Evolutionary conservation across 73 alveolate species (phyloP).

Genomic region (Tetrahymena thermophila): DNA sequence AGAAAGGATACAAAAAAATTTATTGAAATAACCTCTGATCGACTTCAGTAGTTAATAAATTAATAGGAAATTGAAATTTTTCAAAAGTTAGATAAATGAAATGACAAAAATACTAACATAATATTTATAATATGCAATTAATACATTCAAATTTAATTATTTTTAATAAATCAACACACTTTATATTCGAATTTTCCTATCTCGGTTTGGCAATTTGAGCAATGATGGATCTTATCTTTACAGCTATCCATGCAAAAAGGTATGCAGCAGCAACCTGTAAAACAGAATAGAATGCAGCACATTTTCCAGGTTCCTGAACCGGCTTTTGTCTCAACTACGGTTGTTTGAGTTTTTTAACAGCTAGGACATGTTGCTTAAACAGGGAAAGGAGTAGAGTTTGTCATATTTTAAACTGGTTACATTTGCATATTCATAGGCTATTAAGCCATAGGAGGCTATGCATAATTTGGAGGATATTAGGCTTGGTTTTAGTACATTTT

Average conservation of each 20-base stretch:
- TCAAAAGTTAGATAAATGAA: too few species aligned
- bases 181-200: background rate
- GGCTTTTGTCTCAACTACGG: background rate
- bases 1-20: too few species aligned
- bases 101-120: too few species aligned
- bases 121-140: too few species aligned
- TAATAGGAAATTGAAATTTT: too few species aligned
- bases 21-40: too few species aligned
- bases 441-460: background rate
- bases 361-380: background rate
- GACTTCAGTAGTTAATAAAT: too few species aligned
- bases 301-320: background rate
- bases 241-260: background rate
- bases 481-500: background rate
- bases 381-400: background rate
- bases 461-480: background rate
- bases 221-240: background rate
- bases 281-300: background rate
- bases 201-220: background rate
- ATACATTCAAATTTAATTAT: too few species aligned
- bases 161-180: background rate
- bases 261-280: background rate
- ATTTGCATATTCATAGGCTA: background rate
- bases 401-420: background rate
- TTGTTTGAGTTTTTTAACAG: background rate